Percentiles rank a stretch among this genome's conserved stretches.
These are phyloP conservation scores for Chimonanthus praecox DNA, from an alignment of 164 flowering plant genomes.

Conservation along the genomic window DNA sequence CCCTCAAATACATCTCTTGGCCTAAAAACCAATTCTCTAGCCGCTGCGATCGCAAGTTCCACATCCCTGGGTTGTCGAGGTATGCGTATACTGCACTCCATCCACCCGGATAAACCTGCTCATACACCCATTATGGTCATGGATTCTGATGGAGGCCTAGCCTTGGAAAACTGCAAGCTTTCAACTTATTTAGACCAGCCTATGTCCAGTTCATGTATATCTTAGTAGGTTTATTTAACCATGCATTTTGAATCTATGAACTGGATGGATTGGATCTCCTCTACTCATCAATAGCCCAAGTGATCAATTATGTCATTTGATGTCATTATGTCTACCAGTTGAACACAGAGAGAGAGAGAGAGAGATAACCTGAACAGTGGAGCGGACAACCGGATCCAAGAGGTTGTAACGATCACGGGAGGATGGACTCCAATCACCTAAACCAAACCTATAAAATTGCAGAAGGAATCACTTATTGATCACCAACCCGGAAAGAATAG, in stretches of 20 bases:
- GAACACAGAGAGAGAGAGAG: slow-evolving; percentile 4
- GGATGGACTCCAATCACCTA: slow-evolving; percentile 37
- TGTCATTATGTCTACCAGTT: neutral
- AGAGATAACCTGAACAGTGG: slow-evolving; percentile 38
- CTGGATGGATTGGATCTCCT: neutral
- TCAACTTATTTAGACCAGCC: neutral
- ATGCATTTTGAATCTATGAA: neutral
- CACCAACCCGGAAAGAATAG: neutral
- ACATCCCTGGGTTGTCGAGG: slow-evolving; percentile 60
- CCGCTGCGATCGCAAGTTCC: slow-evolving; percentile 52
- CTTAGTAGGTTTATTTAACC: too few relatives aligned
- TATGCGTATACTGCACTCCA: slow-evolving; percentile 49
- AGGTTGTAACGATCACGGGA: slow-evolving; percentile 36
- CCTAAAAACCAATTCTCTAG: slow-evolving; percentile 44
- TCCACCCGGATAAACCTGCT: slow-evolving; percentile 43
- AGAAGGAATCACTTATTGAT: neutral
- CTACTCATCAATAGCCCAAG: neutral
- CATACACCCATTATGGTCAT: neutral
- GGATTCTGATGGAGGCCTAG: neutral
- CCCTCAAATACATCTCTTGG: slow-evolving; percentile 45
- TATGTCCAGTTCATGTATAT: neutral
- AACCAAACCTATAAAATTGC: slow-evolving; percentile 32
- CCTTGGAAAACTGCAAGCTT: neutral
- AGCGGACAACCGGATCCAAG: slow-evolving; percentile 45
- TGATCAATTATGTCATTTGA: neutral